phyloP scores from a whole-genome alignment of 108 stramenopile species.

The Fragilaria radians region DNA sequence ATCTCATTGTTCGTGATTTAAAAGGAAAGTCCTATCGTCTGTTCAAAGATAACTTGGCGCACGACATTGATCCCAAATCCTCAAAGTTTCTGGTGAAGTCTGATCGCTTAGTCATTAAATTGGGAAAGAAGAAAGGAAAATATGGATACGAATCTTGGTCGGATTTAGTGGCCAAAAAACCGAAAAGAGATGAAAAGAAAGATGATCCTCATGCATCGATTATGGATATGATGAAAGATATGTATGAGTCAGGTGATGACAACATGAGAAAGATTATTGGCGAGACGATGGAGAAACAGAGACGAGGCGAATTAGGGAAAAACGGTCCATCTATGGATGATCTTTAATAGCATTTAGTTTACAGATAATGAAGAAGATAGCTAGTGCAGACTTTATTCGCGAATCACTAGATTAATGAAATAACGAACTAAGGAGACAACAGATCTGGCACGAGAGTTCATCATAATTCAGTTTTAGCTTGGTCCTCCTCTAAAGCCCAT shows the following conservation, averaged over 20 bases:
- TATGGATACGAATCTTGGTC: conserved; percentile 88
- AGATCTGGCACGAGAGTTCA: too few relatives aligned
- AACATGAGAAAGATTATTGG: conserved; percentile 95
- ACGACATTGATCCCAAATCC: conserved; percentile 82
- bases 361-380: neutral
- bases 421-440: too few relatives aligned
- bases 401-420: too few relatives aligned
- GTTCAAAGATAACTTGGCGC: conserved; percentile 84
- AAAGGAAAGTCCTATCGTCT: conserved; percentile 85
- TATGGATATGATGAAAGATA: conserved; percentile 97
- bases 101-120: conserved; percentile 85
- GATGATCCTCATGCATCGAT: conserved; percentile 67
- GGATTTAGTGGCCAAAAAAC: conserved; percentile 77
- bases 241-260: conserved; percentile 96
- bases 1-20: conserved; percentile 71
- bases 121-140: conserved; percentile 79
- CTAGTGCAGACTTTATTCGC: too few relatives aligned
- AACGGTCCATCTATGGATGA: conserved; percentile 25
- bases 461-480: too few relatives aligned
- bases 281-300: conserved; percentile 90
- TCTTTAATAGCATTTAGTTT: conserved; percentile 2
- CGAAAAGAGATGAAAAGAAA: conserved; percentile 17
- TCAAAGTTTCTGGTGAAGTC: conserved; percentile 83
- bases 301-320: conserved; percentile 59
- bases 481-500: too few relatives aligned